phyloP scores from a whole-genome alignment of 441 rosid species.

The Raphanus hybrid region DNA sequence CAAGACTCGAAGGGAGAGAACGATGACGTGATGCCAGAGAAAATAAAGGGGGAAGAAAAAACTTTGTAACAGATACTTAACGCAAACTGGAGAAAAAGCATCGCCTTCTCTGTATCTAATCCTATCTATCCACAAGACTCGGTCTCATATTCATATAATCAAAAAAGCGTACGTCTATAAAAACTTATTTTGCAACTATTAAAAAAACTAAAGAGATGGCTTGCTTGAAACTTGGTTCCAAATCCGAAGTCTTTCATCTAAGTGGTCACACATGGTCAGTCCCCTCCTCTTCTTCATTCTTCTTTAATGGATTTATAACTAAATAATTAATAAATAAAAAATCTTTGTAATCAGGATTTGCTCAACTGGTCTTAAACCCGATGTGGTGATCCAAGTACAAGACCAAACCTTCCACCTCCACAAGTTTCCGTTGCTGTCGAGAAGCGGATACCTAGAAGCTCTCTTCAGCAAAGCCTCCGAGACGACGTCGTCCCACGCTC shows the following conservation, averaged over 20 bases:
- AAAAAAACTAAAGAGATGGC: no score
- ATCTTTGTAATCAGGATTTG: slow-evolving; percentile 62
- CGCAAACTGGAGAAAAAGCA: no score
- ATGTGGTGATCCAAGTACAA: slow-evolving; percentile 71
- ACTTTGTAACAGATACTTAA: no score
- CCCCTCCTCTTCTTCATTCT: slow-evolving; percentile 5
- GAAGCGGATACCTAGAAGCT: slow-evolving; percentile 70
- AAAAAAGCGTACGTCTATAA: no score
- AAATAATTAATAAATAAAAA: not conserved
- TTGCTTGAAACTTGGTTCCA: no score
- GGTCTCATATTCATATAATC: not conserved
- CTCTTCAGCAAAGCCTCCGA: slow-evolving; percentile 55
- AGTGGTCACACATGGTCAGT: slow-evolving; percentile 75
- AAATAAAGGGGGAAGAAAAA: no score
- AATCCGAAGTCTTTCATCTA: slow-evolving; percentile 69
- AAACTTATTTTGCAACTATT: no score
- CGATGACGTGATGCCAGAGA: no score
- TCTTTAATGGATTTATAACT: not conserved
- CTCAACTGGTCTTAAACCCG: slow-evolving; percentile 86
- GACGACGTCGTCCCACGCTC: slow-evolving; percentile 49
- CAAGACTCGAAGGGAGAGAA: no score
- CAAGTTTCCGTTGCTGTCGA: slow-evolving; percentile 92
- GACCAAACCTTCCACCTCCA: slow-evolving; percentile 81
- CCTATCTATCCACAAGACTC: slow-evolving; percentile 34
- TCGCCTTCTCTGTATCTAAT: not conserved